phyloP scores from a whole-genome alignment of 257 asterid species.

The Marsdenia floribunda region DNA sequence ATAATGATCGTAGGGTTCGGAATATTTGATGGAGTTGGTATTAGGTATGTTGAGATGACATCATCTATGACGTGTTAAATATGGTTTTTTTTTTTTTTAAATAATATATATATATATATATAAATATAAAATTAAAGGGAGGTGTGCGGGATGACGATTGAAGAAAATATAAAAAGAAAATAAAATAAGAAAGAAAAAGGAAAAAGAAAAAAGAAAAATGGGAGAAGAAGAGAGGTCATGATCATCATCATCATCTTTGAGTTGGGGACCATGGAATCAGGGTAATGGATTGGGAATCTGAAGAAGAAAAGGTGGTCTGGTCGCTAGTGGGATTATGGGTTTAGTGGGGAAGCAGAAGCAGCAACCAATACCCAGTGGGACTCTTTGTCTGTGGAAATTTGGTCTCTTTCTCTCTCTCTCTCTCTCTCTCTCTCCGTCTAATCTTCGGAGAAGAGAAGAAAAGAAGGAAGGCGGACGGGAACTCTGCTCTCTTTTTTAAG shows the following conservation, averaged over 20 bases:
- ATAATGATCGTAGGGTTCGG: background rate
- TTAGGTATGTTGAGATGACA: constrained; percentile 35
- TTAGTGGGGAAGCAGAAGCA: constrained; percentile 20
- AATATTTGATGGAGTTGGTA: constrained; percentile 52
- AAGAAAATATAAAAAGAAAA: too few species aligned
- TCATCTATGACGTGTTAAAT: constrained; percentile 20
- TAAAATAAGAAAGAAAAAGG: too few species aligned
- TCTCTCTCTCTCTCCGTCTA: too few species aligned
- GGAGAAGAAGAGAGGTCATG: constrained; percentile 25
- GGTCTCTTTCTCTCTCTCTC: background rate
- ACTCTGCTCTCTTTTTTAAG: background rate
- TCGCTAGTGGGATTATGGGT: constrained; percentile 33
- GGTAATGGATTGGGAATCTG: constrained; percentile 44
- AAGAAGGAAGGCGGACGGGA: too few species aligned
- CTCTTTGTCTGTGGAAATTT: background rate
- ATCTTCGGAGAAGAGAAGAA: too few species aligned
- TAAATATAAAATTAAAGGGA: too few species aligned
- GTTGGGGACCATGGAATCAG: constrained; percentile 67
- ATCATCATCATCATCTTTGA: constrained; percentile 28
- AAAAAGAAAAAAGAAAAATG: background rate
- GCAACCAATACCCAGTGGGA: background rate
- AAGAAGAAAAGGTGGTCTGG: constrained; percentile 39
- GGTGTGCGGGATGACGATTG: too few species aligned
- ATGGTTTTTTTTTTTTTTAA: too few species aligned
- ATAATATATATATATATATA: too few species aligned